A percentile compares a stretch with the other conserved stretches of the same genome.
phyloP scores from a whole-genome alignment of 495 filamentous ascomycete species.

The Poronia punctata region DNA sequence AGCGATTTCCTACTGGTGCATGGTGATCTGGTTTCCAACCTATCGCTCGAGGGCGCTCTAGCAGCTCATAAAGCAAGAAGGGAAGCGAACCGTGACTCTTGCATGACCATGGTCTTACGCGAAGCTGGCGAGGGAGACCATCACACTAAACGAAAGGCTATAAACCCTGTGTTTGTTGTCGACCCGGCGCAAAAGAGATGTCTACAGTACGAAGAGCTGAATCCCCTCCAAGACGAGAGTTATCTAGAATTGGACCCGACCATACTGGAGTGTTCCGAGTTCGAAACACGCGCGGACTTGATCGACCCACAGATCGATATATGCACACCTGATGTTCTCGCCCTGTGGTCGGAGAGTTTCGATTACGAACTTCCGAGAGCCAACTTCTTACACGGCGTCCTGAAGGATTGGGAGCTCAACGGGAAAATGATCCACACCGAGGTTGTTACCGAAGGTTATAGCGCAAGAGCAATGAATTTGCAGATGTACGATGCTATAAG shows the following conservation, averaged over 20 bases:
- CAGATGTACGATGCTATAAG: constrained; percentile 88
- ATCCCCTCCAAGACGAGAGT: constrained; percentile 39
- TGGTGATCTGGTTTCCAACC: constrained; percentile 89
- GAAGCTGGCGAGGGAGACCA: constrained; percentile 64
- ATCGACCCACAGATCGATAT: constrained; percentile 97
- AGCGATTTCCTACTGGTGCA: constrained; percentile 90
- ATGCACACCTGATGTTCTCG: constrained; percentile 90
- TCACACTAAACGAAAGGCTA: constrained; percentile 63
- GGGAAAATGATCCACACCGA: constrained; percentile 93
- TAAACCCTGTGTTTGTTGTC: constrained; percentile 77
- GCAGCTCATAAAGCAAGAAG: constrained; percentile 73
- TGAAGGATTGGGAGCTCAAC: constrained; percentile 95
- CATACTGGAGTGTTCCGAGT: constrained; percentile 54
- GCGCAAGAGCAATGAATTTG: constrained; percentile 74
- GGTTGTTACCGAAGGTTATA: constrained; percentile 71
- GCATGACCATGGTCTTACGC: constrained; percentile 94
- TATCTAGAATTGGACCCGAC: constrained; percentile 61
- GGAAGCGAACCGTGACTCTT: constrained; percentile 81
- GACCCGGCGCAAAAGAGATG: constrained; percentile 75
- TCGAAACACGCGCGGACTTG: constrained; percentile 78
- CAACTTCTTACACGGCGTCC: constrained; percentile 82
- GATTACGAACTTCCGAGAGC: constrained; percentile 85
- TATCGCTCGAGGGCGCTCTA: constrained; percentile 74
- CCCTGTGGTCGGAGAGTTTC: constrained; percentile 95
- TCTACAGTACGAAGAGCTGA: constrained; percentile 83